Conservation (phyloP, 805 yeast genomes). For the Groenewaldozyma salmanticensis region DNA sequence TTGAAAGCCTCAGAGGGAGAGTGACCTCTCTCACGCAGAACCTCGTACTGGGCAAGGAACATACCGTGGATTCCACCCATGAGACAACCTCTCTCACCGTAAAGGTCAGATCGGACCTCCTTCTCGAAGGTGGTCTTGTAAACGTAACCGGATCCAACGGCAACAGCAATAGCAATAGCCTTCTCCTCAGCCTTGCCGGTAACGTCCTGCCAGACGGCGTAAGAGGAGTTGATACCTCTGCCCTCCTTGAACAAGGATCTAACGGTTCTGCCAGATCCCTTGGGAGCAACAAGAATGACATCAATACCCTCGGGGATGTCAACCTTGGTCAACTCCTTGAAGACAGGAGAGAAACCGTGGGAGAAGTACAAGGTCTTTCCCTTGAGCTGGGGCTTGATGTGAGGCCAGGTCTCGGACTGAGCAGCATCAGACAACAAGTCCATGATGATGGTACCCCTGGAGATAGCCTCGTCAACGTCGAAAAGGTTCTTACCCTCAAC, state of each 20-base stretch:
- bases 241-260: conserved; percentile 99
- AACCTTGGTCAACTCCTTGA: conserved; percentile 94
- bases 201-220: conserved; percentile 99
- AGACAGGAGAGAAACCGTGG: conserved; percentile 99
- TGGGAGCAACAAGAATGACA: conserved; percentile 98
- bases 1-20: conserved; percentile 99
- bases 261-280: conserved; percentile 99
- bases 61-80: conserved; percentile 99
- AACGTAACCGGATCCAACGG: conserved; percentile 99
- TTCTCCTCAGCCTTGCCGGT: conserved; percentile 98
- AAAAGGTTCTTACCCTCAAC: conserved; percentile 98
- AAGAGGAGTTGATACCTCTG: conserved; percentile 99
- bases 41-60: conserved; percentile 99
- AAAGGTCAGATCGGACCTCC: conserved; percentile 97
- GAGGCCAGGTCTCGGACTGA: conserved; percentile 95
- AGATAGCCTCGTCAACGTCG: conserved; percentile 87
- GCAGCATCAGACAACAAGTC: conserved; percentile 98
- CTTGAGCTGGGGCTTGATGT: conserved; percentile 80
- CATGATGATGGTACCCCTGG: conserved; percentile 90
- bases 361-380: conserved; percentile 98
- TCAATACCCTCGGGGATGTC: conserved; percentile 92
- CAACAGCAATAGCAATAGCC: conserved; percentile 97
- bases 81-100: conserved; percentile 99
- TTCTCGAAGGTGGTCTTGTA: conserved; percentile 99
- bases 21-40: conserved; percentile 98